A percentile compares a stretch with the other conserved stretches of the same genome.
phyloP scores from a whole-genome alignment of 2,329 filamentous ascomycete species.

The Alternaria brassicicola region DNA sequence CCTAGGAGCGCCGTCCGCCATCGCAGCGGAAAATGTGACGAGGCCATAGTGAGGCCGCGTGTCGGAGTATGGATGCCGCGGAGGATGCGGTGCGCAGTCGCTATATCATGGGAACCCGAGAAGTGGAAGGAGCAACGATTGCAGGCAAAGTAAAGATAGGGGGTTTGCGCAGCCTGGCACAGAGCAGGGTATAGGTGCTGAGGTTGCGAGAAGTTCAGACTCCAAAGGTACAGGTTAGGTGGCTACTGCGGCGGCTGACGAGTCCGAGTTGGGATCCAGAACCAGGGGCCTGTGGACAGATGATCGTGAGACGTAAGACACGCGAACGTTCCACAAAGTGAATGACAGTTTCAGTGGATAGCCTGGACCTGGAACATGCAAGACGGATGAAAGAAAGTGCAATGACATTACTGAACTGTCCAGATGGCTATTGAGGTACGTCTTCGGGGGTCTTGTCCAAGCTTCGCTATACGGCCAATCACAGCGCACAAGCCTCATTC shows the following conservation, averaged over 20 bases:
- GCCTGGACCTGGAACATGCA: neutral
- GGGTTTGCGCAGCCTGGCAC: neutral
- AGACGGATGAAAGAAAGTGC: neutral
- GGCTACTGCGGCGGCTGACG: constrained; percentile 39
- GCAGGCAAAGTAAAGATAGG: neutral
- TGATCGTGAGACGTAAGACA: constrained; percentile 3
- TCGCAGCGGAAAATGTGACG: constrained; percentile 34
- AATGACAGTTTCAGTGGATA: neutral
- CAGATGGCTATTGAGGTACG: constrained; percentile 10
- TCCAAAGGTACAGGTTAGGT: constrained; percentile 27
- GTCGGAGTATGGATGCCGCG: constrained; percentile 21
- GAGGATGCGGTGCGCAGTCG: constrained; percentile 30
- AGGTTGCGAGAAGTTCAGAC: constrained; percentile 15
- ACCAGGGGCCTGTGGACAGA: constrained; percentile 2
- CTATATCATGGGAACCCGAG: constrained; percentile 44
- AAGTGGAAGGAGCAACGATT: neutral
- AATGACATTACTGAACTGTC: neutral
- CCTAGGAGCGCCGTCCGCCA: constrained; percentile 44
- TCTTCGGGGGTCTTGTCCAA: constrained; percentile 20
- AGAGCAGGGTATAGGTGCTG: constrained; percentile 9
- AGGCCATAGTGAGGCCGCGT: constrained; percentile 30
- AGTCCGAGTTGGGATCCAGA: constrained; percentile 24
- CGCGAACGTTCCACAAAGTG: constrained; percentile 12
- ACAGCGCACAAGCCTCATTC: constrained; percentile 12
- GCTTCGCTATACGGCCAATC: constrained; percentile 27